Percentiles rank a stretch among this genome's conserved stretches.
phyloP scores from a whole-genome alignment of 306 rosid species.

The Vachellia pachyceras region DNA sequence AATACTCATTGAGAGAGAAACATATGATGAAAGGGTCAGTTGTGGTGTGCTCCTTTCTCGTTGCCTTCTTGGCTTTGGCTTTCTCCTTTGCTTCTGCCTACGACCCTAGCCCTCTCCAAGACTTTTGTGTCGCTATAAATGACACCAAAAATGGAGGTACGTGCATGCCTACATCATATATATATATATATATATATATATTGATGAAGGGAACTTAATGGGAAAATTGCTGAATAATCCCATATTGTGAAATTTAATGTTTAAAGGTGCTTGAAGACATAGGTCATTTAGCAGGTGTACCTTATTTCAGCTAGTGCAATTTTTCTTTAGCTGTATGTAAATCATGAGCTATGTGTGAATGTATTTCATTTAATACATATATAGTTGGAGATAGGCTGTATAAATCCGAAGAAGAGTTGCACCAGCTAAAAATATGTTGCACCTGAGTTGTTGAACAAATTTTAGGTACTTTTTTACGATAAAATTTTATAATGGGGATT shows the following conservation, averaged over 20 bases:
- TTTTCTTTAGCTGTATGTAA: not conserved
- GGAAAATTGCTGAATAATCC: no score
- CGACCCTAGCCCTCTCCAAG: slow-evolving; percentile 50
- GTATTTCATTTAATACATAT: no score
- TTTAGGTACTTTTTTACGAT: not conserved
- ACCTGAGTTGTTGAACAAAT: no score
- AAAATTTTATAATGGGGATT: not conserved
- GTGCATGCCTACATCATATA: not conserved
- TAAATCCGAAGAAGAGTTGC: not conserved
- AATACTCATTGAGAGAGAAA: not conserved
- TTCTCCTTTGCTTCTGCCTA: slow-evolving; percentile 37
- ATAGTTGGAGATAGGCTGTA: no score
- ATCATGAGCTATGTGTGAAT: not conserved
- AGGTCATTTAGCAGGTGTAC: no score
- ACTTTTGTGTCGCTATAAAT: slow-evolving; percentile 46
- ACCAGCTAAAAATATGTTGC: no score
- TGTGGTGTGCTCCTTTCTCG: not conserved
- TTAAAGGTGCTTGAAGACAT: no score
- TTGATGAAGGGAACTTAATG: no score
- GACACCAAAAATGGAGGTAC: slow-evolving; percentile 41
- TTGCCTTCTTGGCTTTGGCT: not conserved
- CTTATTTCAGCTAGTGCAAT: no score
- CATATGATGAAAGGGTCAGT: not conserved
- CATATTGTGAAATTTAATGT: not conserved
- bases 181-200: no score